Evolutionary conservation across 176 grass and related monocot species (phyloP), one percentile per base, ranked within the genome.

Genomic region (Triticum dicoccoides): DNA sequence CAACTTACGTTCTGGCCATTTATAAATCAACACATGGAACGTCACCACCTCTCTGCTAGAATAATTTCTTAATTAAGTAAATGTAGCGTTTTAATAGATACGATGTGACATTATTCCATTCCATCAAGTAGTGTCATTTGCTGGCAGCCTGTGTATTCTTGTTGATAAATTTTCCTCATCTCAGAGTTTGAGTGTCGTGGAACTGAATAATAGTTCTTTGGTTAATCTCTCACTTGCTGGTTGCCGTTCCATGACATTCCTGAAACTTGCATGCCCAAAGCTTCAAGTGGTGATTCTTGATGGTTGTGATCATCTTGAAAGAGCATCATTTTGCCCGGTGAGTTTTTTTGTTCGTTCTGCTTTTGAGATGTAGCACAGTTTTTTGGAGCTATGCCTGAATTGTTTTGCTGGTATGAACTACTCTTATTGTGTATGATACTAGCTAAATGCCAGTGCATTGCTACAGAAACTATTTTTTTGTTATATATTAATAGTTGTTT

Each of bases 301-400:
- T 90, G 93, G 90, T 49, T 99, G 97, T 80, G 97, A 93, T 89
- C 94, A 93, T 87, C 94, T 99, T 79, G 86, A 93, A 87, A 89
- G 42, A 41, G 94, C 94, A 18, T 84, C 88, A 82, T 99, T 99
- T 73, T 93, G 80, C 78, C 97, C 94, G 3, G 97, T 99, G 90
- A 88, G 94, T 98, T 15, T 54, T 61, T 65, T 77, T 34, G 10
- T 76, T 29, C 11, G 0, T 38, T 68, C 52, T 85, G 12, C 20
- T 82, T 83, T 6, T 47, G 5, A 52, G 42, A 41, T 78, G 41
- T 65, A 39, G 17, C 8, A 45, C 5, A 45, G 76, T 68, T 77
- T 15, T 73, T 82, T 39, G 71, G 4, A 58, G 17, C 62, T 62
- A 20, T 59, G 77, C 3, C 15, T 78, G 61, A 74, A 44, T 42